Percentiles rank a stretch among this genome's conserved stretches.
phyloP scores from a whole-genome alignment of 495 filamentous ascomycete genomes.

The Patellaria atrata region DNA sequence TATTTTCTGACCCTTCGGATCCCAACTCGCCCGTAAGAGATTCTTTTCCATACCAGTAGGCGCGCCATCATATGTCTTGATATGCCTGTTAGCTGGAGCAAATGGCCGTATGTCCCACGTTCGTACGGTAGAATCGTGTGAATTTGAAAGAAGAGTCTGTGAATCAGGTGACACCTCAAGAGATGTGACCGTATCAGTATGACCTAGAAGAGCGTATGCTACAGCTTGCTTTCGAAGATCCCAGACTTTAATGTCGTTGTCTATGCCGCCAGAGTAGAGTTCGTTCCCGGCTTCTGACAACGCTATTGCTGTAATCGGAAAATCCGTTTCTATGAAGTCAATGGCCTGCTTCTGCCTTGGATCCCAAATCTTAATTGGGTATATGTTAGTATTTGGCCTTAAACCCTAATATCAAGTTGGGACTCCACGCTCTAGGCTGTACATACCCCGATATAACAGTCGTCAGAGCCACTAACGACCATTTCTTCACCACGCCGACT shows the following conservation, averaged over 20 bases:
- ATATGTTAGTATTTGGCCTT: constrained; percentile 9
- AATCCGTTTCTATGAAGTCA: constrained; percentile 80
- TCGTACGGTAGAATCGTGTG: constrained; percentile 81
- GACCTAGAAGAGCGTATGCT: constrained; percentile 74
- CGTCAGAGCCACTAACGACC: constrained; percentile 76
- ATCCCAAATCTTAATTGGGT: constrained; percentile 61
- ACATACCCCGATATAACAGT: constrained; percentile 67
- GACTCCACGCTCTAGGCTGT: not conserved
- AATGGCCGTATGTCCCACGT: constrained; percentile 97
- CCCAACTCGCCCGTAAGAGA: constrained; percentile 82
- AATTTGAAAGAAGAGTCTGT: constrained; percentile 78
- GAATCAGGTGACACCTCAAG: constrained; percentile 82
- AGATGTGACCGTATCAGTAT: constrained; percentile 84
- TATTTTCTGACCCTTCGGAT: constrained; percentile 69
- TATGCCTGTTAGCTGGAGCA: constrained; percentile 68
- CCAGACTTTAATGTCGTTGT: constrained; percentile 96
- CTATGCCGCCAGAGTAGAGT: constrained; percentile 87
- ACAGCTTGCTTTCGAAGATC: constrained; percentile 83
- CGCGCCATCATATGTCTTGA: constrained; percentile 80
- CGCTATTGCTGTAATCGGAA: constrained; percentile 83
- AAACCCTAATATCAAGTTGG: not conserved
- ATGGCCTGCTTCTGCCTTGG: constrained; percentile 79
- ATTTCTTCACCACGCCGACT: constrained; percentile 80
- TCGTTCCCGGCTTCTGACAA: constrained; percentile 89
- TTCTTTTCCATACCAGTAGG: constrained; percentile 83